A percentile compares a stretch with the other conserved stretches of the same genome.
Conservation (phyloP, 495 filamentous ascomycete genomes). For the Geoglossum glabrum region DNA sequence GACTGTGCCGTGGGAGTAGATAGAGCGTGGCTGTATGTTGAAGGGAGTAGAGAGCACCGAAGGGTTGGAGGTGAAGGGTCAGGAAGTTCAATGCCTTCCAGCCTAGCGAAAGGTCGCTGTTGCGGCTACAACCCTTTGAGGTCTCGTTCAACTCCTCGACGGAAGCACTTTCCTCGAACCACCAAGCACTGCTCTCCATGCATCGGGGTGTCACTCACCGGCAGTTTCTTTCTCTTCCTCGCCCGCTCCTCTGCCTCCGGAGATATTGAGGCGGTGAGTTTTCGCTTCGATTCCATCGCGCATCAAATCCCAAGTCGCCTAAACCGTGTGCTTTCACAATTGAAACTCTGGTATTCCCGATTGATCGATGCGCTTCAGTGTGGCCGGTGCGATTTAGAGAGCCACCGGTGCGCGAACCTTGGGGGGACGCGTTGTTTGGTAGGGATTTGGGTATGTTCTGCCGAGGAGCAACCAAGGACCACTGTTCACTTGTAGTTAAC, state of each 20-base stretch:
- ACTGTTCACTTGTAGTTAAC: not conserved
- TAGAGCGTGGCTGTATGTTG: not conserved
- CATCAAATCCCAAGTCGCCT: not conserved
- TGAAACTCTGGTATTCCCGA: not conserved
- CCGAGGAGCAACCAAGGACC: not conserved
- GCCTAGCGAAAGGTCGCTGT: slow-evolving; percentile 12
- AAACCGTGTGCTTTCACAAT: not conserved
- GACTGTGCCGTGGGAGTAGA: slow-evolving; percentile 1
- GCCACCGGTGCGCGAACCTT: not conserved
- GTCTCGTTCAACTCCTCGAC: slow-evolving; percentile 1
- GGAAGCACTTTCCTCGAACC: slow-evolving; percentile 6
- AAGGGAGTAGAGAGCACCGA: slow-evolving; percentile 3
- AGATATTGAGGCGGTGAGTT: slow-evolving; percentile 25
- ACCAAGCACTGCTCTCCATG: slow-evolving; percentile 4
- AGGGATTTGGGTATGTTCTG: slow-evolving; percentile 1
- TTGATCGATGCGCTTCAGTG: not conserved
- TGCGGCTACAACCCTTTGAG: not conserved
- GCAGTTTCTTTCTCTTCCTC: slow-evolving; percentile 38
- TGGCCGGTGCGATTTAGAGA: not conserved
- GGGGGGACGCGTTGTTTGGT: slow-evolving; percentile 2
- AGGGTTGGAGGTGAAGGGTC: slow-evolving; percentile 8
- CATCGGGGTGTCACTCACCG: slow-evolving; percentile 24
- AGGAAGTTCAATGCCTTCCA: slow-evolving; percentile 2
- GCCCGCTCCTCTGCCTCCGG: slow-evolving; percentile 32
- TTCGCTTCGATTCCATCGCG: slow-evolving; percentile 50